Base-by-base conservation (phyloP, 1,139 yeast genomes). In the Eremothecium sinecaudum region DNA sequence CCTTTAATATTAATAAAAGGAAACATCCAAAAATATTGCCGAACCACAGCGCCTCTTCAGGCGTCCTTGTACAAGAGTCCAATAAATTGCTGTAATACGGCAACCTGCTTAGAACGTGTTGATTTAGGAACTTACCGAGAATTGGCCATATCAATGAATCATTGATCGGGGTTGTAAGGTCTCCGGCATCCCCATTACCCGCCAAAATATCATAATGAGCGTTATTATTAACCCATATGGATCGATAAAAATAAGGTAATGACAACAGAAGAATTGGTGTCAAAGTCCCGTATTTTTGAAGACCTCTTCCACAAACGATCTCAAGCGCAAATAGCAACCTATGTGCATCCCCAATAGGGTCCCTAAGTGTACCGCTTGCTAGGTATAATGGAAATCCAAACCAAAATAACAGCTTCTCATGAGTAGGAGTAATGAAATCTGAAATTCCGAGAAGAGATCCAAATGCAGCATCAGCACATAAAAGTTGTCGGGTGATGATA, bases 21-120 rank as follows among this genome's bases (percentile, higher is more conserved):
- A 45, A 43, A 27, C 46, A 41, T 4, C 50, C 50, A 4, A 41
- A 11, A 21, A 46, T 28, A 23, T 36, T 36, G 7, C 36, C 31
- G 5, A 36, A 32, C 21, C 28, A 36, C 3, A 33, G 8, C 4
- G 29, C 37, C 16, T 36, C 40, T 18, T 36, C 36, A 11, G 40
- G 29, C 5, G 34, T 31, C 5, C 32, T 10, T 8, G 37, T 26
- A 4, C 18, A 11, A 11, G 28, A 24, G 5, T 23, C 31, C 7
- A 34, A 3, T 13, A 34, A 22, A 12, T 11, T 7, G 10, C 26
- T 25, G 28, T 30, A 36, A 26, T 29, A 33, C 4, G 29, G 16
- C 12, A 29, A 25, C 21, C 21, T 36, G 25, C 31, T 23, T 11
- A 36, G 24, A 11, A 33, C 12, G 14, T 21, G 11, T 4, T 14